Percentiles rank a stretch among this genome's conserved stretches.
Conservation (phyloP, 2,329 filamentous ascomycete genomes). For the Talaromyces albobiverticillius region DNA sequence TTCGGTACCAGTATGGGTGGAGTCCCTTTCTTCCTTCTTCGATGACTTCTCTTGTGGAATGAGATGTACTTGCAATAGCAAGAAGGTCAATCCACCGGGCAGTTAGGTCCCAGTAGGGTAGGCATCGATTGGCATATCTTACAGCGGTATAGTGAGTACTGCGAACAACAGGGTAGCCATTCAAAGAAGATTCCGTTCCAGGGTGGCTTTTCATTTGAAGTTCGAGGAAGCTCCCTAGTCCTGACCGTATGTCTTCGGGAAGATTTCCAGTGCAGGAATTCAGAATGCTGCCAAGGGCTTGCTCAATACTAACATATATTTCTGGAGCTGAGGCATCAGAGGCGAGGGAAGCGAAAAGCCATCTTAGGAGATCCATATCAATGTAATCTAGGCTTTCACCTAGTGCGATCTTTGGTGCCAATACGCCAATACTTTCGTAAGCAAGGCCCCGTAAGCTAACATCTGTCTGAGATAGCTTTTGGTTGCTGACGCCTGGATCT, state of each 20-base stretch:
- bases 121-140: constrained; percentile 84
- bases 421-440: constrained; percentile 85
- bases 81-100: constrained; percentile 88
- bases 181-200: constrained; percentile 37
- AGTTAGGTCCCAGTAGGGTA: constrained; percentile 73
- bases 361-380: constrained; percentile 59
- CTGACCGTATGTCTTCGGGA: constrained; percentile 39
- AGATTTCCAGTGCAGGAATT: constrained; percentile 53
- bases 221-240: constrained; percentile 59
- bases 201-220: constrained; percentile 60
- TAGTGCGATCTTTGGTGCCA: constrained; percentile 55
- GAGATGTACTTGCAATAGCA: constrained; percentile 61
- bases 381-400: constrained; percentile 30
- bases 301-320: constrained; percentile 83
- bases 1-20: constrained; percentile 70
- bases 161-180: constrained; percentile 52
- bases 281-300: constrained; percentile 77
- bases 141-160: constrained; percentile 79
- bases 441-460: constrained; percentile 71
- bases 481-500: constrained; percentile 49
- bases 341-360: constrained; percentile 79
- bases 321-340: constrained; percentile 72
- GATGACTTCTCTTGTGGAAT: constrained; percentile 75
- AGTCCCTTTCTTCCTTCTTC: constrained; percentile 89
- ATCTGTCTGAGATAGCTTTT: constrained; percentile 58